A percentile compares a stretch with the other conserved stretches of the same genome.
These are phyloP conservation scores for Orychophragmus violaceus DNA, from an alignment of 345 rosid genomes.

Conservation along the genomic window DNA sequence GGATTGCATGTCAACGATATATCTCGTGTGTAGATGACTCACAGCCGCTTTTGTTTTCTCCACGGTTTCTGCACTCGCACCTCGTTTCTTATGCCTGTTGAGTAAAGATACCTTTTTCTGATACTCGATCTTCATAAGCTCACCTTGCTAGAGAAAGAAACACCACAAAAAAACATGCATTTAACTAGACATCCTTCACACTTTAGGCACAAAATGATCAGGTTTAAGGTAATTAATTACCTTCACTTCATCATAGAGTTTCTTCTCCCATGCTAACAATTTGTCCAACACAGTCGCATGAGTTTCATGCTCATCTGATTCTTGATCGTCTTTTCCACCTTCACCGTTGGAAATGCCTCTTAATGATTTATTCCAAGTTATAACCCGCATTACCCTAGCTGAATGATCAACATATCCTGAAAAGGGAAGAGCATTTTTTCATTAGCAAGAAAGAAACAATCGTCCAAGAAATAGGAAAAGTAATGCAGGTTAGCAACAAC, in stretches of 20 bases:
- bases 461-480: too few species aligned
- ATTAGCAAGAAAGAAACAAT: constrained; percentile 1
- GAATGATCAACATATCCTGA: constrained; percentile 92
- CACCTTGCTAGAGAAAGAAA: constrained; percentile 63
- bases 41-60: constrained; percentile 95
- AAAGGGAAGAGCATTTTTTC: background rate
- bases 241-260: constrained; percentile 96
- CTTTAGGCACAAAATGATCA: background rate
- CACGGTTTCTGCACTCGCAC: constrained; percentile 65
- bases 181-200: background rate
- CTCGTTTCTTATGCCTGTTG: constrained; percentile 75
- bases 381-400: constrained; percentile 86
- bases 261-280: constrained; percentile 95
- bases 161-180: background rate
- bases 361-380: constrained; percentile 87
- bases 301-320: constrained; percentile 71
- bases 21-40: constrained; percentile 83
- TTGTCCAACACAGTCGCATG: constrained; percentile 93
- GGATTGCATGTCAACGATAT: constrained; percentile 97
- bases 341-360: constrained; percentile 58
- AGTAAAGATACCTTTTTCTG: constrained; percentile 68
- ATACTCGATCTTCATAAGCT: constrained; percentile 93
- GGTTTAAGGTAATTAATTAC: constrained; percentile 27
- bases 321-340: constrained; percentile 56
- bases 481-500: too few species aligned